These are phyloP conservation scores for Ligustrum vulgare DNA, from an alignment of 257 asterid species.

Conservation along the genomic window DNA sequence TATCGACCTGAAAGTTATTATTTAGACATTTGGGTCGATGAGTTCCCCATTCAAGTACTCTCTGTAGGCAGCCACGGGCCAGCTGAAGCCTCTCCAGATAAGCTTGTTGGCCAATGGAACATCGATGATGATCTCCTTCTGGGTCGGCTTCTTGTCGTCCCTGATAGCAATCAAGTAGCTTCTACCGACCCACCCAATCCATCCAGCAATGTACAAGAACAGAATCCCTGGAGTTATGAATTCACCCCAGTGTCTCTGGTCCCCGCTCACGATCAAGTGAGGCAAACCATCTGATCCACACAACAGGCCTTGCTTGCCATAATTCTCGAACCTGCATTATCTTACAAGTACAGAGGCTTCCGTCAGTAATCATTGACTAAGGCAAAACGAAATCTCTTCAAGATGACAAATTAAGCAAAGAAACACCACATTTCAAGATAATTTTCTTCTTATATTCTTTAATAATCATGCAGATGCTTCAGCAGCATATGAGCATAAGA, in stretches of 20 bases:
- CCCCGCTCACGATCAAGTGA: constrained; percentile 96
- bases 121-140: constrained; percentile 93
- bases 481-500: too few species aligned
- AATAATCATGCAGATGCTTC: too few species aligned
- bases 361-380: too few species aligned
- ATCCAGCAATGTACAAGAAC: constrained; percentile 92
- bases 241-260: constrained; percentile 98
- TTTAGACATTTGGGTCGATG: constrained; percentile 74
- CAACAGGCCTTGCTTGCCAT: constrained; percentile 84
- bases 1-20: constrained; percentile 6
- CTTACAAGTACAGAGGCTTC: too few species aligned
- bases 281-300: constrained; percentile 96
- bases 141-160: constrained; percentile 86
- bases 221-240: constrained; percentile 91
- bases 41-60: constrained; percentile 81
- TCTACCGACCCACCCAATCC: constrained; percentile 99
- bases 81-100: constrained; percentile 87
- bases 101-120: constrained; percentile 81
- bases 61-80: constrained; percentile 98
- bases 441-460: too few species aligned
- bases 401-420: too few species aligned
- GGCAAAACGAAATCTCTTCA: too few species aligned
- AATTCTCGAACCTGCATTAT: constrained; percentile 63
- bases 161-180: constrained; percentile 92
- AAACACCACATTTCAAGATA: too few species aligned